Conservation (phyloP, 441 rosid genomes). For the Populus trichocarpa region DNA sequence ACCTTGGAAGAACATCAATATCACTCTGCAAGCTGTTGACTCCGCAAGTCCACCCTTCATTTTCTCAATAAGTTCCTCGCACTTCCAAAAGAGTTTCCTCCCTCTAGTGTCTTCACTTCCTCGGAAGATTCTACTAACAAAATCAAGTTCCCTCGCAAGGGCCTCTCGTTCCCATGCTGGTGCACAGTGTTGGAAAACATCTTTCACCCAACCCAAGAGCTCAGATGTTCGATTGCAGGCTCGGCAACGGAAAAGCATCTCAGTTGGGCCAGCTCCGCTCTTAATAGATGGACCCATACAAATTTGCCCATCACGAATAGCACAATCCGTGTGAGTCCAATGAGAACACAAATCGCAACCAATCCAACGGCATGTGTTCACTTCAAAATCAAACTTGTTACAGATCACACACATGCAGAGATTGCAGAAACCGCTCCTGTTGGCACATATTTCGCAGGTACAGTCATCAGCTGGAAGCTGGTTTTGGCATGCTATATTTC, state of each 20-base stretch:
- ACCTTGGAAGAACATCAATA: constrained; percentile 91
- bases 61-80: constrained; percentile 76
- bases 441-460: constrained; percentile 71
- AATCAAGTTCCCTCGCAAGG: constrained; percentile 84
- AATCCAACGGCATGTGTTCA: constrained; percentile 97
- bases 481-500: constrained; percentile 86
- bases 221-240: constrained; percentile 94
- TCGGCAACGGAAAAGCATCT: constrained; percentile 86
- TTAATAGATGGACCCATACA: constrained; percentile 71
- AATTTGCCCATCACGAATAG: constrained; percentile 85
- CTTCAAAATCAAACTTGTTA: constrained; percentile 94
- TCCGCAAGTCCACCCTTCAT: constrained; percentile 76
- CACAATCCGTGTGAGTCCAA: constrained; percentile 98
- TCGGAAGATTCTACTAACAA: constrained; percentile 79
- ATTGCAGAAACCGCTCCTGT: constrained; percentile 91
- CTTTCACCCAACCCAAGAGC: constrained; percentile 95
- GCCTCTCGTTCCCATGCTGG: constrained; percentile 88
- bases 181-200: constrained; percentile 95
- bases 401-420: constrained; percentile 98
- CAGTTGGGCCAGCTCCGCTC: constrained; percentile 62
- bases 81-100: constrained; percentile 81
- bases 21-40: constrained; percentile 66
- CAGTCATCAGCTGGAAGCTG: constrained; percentile 94
- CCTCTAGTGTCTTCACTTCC: constrained; percentile 96
- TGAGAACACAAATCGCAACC: constrained; percentile 96